Evolutionary conservation across 306 rosid genomes (phyloP).

Genomic region (Leucaena leucocephala): DNA sequence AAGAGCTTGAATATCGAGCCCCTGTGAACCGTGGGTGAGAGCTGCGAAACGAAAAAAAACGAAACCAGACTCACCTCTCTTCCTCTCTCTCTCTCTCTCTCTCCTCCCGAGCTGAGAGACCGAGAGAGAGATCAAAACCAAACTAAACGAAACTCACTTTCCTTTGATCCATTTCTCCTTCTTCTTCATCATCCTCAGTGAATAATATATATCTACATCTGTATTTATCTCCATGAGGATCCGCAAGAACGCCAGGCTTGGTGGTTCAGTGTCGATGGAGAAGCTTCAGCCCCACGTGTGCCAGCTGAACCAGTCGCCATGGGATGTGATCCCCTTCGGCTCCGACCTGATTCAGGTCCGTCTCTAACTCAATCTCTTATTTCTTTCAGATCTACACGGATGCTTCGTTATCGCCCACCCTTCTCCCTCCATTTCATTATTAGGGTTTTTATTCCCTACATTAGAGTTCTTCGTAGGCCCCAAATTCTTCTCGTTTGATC

Average conservation of each 20-base stretch:
- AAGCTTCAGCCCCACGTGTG: slow-evolving; percentile 62
- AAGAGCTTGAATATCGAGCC: slow-evolving; percentile 61
- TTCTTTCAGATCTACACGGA: slow-evolving; percentile 51
- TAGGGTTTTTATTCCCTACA: slow-evolving; percentile 50
- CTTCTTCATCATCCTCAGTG: neutral
- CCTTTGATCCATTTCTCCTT: neutral
- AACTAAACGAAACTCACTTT: neutral
- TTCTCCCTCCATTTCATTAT: slow-evolving; percentile 1
- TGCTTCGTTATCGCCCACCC: neutral
- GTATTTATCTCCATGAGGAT: slow-evolving; percentile 60
- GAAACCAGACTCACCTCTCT: neutral
- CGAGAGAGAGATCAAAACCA: neutral
- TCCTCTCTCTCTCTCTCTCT: neutral
- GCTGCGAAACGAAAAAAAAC: slow-evolving; percentile 54
- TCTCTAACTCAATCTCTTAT: slow-evolving; percentile 17
- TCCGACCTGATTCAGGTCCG: slow-evolving; percentile 58
- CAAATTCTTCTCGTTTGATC: slow-evolving; percentile 27
- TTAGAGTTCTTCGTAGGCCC: slow-evolving; percentile 59
- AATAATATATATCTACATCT: neutral
- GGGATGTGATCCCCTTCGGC: slow-evolving; percentile 77
- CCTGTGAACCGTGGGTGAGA: slow-evolving; percentile 54
- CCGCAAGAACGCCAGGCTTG: slow-evolving; percentile 73
- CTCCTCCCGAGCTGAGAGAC: neutral
- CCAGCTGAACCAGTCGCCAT: slow-evolving; percentile 82
- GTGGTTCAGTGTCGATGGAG: slow-evolving; percentile 45